Percentiles rank a stretch among this genome's conserved stretches.
phyloP scores from a whole-genome alignment of 2,329 filamentous ascomycete species.

The Colletotrichum horii region DNA sequence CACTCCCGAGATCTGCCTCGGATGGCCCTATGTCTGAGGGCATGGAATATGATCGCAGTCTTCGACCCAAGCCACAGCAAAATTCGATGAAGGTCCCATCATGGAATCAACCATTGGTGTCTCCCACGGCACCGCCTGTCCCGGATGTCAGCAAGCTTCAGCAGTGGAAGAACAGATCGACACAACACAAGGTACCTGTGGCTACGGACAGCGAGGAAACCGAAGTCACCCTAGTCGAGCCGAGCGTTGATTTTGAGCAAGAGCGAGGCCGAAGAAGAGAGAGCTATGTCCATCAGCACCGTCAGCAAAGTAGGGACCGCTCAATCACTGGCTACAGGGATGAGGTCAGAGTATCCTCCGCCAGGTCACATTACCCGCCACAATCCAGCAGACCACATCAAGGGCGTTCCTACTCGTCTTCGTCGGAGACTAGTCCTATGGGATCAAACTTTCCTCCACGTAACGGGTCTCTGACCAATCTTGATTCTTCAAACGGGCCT shows the following conservation, averaged over 20 bases:
- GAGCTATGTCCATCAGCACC: slow-evolving; percentile 21
- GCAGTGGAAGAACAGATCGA: slow-evolving; percentile 27
- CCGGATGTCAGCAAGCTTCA: slow-evolving; percentile 37
- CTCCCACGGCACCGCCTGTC: slow-evolving; percentile 30
- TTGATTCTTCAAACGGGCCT: neutral
- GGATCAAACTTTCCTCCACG: neutral
- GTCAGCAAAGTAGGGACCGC: slow-evolving; percentile 19
- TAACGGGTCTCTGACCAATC: neutral
- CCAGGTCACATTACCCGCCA: slow-evolving; percentile 22
- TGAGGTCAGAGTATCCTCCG: slow-evolving; percentile 11
- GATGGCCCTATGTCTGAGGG: neutral
- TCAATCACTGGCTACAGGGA: slow-evolving; percentile 18
- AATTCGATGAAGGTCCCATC: neutral
- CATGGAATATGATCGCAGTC: neutral
- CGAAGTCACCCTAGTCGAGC: neutral
- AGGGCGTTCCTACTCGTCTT: neutral
- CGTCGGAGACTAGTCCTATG: neutral
- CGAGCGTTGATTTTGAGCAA: slow-evolving; percentile 2
- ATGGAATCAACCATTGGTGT: slow-evolving; percentile 29
- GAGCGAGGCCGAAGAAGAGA: slow-evolving; percentile 12
- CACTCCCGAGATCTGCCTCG: neutral
- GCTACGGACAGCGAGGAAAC: neutral
- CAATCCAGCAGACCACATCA: slow-evolving; percentile 18
- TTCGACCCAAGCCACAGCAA: neutral
- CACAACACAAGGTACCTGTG: neutral